phyloP scores from a whole-genome alignment of 176 grass and related monocot species.

The Bromus sterilis region DNA sequence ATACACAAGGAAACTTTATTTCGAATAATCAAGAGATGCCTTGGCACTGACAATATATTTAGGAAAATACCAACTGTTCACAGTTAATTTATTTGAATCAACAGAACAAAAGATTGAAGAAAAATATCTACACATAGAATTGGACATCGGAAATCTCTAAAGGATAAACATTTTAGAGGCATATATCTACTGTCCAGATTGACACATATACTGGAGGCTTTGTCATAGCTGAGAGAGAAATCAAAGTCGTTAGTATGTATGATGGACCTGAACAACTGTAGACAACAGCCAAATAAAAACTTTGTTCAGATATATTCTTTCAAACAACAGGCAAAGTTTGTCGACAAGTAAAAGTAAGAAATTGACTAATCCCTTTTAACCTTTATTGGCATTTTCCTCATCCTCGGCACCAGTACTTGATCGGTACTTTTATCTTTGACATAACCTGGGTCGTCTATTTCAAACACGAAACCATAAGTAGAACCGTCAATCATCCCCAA shows the following conservation, averaged over 20 bases:
- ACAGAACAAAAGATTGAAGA: too few relatives aligned
- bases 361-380: not conserved
- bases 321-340: not conserved
- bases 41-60: too few relatives aligned
- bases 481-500: slow-evolving; percentile 95
- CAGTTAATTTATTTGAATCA: too few relatives aligned
- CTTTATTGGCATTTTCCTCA: slow-evolving; percentile 99
- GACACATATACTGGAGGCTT: too few relatives aligned
- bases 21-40: too few relatives aligned
- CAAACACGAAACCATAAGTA: slow-evolving; percentile 74
- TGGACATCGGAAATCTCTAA: too few relatives aligned
- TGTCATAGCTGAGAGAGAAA: too few relatives aligned
- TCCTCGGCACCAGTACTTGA: slow-evolving; percentile 62
- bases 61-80: too few relatives aligned
- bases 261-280: slow-evolving; percentile 90
- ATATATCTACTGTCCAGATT: too few relatives aligned
- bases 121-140: too few relatives aligned
- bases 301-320: not conserved
- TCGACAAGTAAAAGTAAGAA: not conserved
- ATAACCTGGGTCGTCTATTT: slow-evolving; percentile 63
- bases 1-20: too few relatives aligned
- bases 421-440: slow-evolving; percentile 71
- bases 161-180: too few relatives aligned
- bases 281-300: slow-evolving; percentile 5
- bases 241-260: slow-evolving; percentile 70